Conservation (phyloP, 441 rosid genomes). For the Populus tomentosa region DNA sequence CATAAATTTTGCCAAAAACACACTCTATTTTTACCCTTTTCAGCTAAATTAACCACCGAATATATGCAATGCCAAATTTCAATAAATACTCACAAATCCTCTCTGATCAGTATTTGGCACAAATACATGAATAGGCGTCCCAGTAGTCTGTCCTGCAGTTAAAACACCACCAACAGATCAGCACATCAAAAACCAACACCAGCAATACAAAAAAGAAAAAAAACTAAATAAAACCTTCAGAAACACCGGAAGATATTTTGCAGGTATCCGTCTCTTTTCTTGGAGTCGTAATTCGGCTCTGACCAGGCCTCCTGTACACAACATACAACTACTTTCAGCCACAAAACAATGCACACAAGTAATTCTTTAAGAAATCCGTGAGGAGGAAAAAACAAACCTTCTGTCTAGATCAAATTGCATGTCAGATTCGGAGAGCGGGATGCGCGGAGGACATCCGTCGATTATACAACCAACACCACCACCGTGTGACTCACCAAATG, state of each 20-base stretch:
- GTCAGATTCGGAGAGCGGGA: conserved; percentile 83
- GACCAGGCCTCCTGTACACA: conserved; percentile 88
- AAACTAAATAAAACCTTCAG: conserved; percentile 47
- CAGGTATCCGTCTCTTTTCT: conserved; percentile 99
- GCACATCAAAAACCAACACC: conserved; percentile 2
- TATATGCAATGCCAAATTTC: no score
- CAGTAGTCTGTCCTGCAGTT: conserved; percentile 81
- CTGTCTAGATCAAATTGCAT: conserved; percentile 90
- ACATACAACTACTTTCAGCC: background rate
- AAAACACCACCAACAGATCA: background rate
- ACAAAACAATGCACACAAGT: background rate
- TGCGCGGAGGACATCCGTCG: conserved; percentile 93
- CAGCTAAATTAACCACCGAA: background rate
- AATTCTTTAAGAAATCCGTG: background rate
- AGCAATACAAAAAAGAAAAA: background rate
- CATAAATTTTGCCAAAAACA: background rate
- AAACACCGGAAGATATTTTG: conserved; percentile 72
- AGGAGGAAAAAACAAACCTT: conserved; percentile 50
- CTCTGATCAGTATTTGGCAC: conserved; percentile 98
- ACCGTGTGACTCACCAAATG: conserved; percentile 98
- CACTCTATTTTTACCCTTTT: background rate
- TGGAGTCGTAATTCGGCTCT: conserved; percentile 97
- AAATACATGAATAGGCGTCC: conserved; percentile 84
- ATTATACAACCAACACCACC: conserved; percentile 96
- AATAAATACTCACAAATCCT: conserved; percentile 66